phyloP scores from a whole-genome alignment of 2,329 filamentous ascomycete genomes.

The Colletotrichum karsti region DNA sequence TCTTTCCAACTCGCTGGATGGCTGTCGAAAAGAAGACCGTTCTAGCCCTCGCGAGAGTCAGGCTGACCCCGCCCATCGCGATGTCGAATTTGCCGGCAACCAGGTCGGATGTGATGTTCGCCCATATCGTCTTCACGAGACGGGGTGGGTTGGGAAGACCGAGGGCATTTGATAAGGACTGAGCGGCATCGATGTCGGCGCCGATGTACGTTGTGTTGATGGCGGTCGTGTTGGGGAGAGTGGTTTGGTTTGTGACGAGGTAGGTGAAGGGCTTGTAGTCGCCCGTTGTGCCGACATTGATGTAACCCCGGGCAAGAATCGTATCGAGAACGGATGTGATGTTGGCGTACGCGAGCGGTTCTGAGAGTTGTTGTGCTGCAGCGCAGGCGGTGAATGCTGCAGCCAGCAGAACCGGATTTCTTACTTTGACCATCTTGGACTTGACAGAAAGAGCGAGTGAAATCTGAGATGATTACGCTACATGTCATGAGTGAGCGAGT shows the following conservation, averaged over 20 bases:
- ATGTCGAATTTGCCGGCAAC: conserved; percentile 21
- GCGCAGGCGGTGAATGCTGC: background rate
- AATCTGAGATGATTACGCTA: too few species aligned
- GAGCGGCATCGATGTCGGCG: conserved; percentile 26
- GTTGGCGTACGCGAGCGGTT: conserved; percentile 5
- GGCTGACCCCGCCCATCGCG: conserved; percentile 27
- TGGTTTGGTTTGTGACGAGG: conserved; percentile 13
- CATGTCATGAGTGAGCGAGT: too few species aligned
- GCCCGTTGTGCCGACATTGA: conserved; percentile 25
- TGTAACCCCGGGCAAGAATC: conserved; percentile 19
- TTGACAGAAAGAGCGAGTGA: background rate
- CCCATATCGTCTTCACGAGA: conserved; percentile 13
- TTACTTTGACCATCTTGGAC: background rate
- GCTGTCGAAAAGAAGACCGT: conserved; percentile 20
- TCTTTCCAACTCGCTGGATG: conserved; percentile 26
- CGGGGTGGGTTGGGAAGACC: conserved; percentile 16
- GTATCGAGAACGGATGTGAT: conserved; percentile 24
- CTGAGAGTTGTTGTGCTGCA: background rate
- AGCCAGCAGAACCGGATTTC: background rate
- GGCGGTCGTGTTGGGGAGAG: background rate
- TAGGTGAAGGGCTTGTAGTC: conserved; percentile 30
- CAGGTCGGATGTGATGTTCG: conserved; percentile 24
- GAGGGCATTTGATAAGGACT: conserved; percentile 27
- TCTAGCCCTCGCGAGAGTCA: conserved; percentile 16
- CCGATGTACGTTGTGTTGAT: conserved; percentile 28